Conservation (phyloP, 2,329 filamentous ascomycete species). For the Penicillium sp. region DNA sequence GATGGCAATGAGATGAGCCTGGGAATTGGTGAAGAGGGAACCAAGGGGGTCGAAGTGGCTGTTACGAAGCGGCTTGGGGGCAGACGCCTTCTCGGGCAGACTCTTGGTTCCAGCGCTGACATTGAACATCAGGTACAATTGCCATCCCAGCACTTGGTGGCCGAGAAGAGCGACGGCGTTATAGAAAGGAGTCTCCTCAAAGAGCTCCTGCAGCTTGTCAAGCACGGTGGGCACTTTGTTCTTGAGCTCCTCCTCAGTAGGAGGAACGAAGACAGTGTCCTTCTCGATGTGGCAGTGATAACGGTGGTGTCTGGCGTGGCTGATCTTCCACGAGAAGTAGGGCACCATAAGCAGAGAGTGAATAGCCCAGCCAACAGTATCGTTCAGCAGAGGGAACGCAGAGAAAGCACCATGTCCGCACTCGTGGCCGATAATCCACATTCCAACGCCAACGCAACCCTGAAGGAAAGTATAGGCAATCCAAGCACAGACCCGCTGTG, state of each 20-base stretch:
- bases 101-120: constrained; percentile 48
- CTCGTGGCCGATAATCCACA: constrained; percentile 57
- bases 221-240: constrained; percentile 47
- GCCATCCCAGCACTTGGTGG: constrained; percentile 68
- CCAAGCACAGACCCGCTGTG: constrained; percentile 20
- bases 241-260: constrained; percentile 39
- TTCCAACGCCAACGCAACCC: constrained; percentile 25
- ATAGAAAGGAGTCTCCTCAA: constrained; percentile 64
- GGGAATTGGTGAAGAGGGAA: constrained; percentile 62
- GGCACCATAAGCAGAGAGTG: constrained; percentile 69
- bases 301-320: constrained; percentile 69
- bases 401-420: constrained; percentile 72
- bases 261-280: constrained; percentile 66
- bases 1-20: constrained; percentile 60
- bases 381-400: constrained; percentile 58
- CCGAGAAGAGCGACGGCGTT: constrained; percentile 56
- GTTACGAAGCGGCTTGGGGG: constrained; percentile 29
- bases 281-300: constrained; percentile 69
- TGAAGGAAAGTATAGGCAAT: constrained; percentile 23
- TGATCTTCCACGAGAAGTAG: constrained; percentile 73
- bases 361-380: constrained; percentile 63
- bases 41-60: constrained; percentile 65
- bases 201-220: constrained; percentile 53
- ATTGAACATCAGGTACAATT: constrained; percentile 65
- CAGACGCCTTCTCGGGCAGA: constrained; percentile 21